phyloP scores from a whole-genome alignment of 2,329 filamentous ascomycete genomes.

The Neopestalotiopsis rosae region DNA sequence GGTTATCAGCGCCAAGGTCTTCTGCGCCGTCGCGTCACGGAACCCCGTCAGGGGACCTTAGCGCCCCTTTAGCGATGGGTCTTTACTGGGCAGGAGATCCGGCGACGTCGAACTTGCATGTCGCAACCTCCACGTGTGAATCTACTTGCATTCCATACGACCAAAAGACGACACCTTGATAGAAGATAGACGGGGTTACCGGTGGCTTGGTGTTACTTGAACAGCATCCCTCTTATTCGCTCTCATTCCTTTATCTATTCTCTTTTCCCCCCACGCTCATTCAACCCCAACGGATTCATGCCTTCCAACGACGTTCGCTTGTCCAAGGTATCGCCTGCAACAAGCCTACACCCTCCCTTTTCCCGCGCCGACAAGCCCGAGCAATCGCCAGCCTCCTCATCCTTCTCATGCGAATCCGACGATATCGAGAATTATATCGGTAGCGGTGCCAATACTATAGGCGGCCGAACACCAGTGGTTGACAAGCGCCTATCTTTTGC shows the following conservation, averaged over 20 bases:
- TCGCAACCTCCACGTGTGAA: slow-evolving; percentile 17
- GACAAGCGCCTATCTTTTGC: slow-evolving; percentile 29
- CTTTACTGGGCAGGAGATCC: neutral
- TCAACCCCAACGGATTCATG: slow-evolving; percentile 24
- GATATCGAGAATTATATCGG: slow-evolving; percentile 34
- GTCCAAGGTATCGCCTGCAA: slow-evolving; percentile 30
- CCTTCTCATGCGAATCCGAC: slow-evolving; percentile 30
- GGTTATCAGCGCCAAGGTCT: neutral
- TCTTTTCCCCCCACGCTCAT: slow-evolving; percentile 18
- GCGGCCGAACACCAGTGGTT: slow-evolving; percentile 30
- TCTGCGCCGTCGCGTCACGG: neutral
- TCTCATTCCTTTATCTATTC: slow-evolving; percentile 11
- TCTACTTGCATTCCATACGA: slow-evolving; percentile 10
- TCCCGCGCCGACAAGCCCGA: slow-evolving; percentile 23
- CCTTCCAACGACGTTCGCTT: slow-evolving; percentile 32
- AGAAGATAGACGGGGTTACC: neutral
- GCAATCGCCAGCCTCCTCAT: slow-evolving; percentile 28
- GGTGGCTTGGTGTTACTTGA: slow-evolving; percentile 1
- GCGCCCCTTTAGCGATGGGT: slow-evolving; percentile 8
- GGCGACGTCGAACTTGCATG: slow-evolving; percentile 3
- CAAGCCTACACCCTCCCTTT: slow-evolving; percentile 21
- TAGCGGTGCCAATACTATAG: slow-evolving; percentile 32
- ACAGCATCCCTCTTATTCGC: neutral
- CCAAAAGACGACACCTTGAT: neutral
- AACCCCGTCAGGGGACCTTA: slow-evolving; percentile 13